Evolutionary conservation across 1,284 basidiomycete species (phyloP).

Genomic region (Cutaneotrichosporon cavernicola): DNA sequence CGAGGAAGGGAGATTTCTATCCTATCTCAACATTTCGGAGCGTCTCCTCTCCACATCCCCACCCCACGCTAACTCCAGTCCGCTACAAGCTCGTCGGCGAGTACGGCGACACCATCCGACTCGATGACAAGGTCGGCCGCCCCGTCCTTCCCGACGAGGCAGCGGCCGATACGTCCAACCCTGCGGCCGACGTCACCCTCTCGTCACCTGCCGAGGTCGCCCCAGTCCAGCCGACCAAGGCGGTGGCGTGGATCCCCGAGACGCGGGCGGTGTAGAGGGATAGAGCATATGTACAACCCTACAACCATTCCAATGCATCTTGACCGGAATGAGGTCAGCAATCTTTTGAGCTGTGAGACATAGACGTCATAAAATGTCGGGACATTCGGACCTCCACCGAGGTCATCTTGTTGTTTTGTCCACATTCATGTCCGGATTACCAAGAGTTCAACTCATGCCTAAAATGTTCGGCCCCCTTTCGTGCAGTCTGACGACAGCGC

Average conservation of each 20-base stretch:
- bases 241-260: background rate
- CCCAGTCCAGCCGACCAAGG: background rate
- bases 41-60: background rate
- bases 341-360: background rate
- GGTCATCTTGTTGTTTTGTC: background rate
- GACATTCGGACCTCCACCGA: background rate
- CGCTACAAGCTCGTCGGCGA: slow-evolving; percentile 53
- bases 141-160: slow-evolving; percentile 8
- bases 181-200: background rate
- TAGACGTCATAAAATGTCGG: background rate
- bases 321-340: background rate
- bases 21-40: background rate
- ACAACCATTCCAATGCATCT: background rate
- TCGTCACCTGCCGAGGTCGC: background rate
- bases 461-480: background rate
- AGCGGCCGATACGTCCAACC: background rate
- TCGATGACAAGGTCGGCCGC: slow-evolving; percentile 37
- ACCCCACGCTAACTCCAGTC: slow-evolving; percentile 33
- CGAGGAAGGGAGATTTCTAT: background rate
- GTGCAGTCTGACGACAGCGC: slow-evolving; percentile 7
- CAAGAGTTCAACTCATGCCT: background rate
- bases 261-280: background rate
- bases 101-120: slow-evolving; percentile 42
- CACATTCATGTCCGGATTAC: background rate
- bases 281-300: background rate